Evolutionary conservation across 108 stramenopile species (phyloP).

Genomic region (Skeletonema tropicum): DNA sequence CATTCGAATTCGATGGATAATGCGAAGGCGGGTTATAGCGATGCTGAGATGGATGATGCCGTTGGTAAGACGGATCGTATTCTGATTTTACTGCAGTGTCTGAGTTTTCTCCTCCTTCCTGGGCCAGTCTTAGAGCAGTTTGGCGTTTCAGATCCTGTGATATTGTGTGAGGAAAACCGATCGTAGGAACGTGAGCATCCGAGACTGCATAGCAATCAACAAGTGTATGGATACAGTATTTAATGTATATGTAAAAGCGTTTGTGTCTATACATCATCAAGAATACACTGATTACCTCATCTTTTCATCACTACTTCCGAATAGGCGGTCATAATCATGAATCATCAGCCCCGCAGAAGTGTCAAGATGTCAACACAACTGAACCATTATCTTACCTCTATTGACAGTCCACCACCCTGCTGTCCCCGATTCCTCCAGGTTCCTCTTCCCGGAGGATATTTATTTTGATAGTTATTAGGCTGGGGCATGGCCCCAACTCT

Average conservation of each 20-base stretch:
- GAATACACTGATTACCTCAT: background rate
- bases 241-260: background rate
- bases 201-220: background rate
- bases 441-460: slow-evolving; percentile 16
- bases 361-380: background rate
- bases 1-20: background rate
- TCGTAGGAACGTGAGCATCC: slow-evolving; percentile 13
- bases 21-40: slow-evolving; percentile 1
- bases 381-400: slow-evolving; percentile 72
- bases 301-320: background rate
- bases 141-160: slow-evolving; percentile 76
- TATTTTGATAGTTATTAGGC: slow-evolving; percentile 16
- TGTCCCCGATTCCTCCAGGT: slow-evolving; percentile 29
- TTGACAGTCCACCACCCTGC: slow-evolving; percentile 71
- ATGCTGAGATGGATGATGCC: slow-evolving; percentile 6
- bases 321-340: background rate
- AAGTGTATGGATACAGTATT: background rate
- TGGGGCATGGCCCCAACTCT: slow-evolving; percentile 84
- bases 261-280: background rate
- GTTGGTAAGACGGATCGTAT: background rate
- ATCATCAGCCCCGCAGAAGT: background rate
- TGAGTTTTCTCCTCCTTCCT: slow-evolving; percentile 50
- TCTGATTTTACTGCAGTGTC: slow-evolving; percentile 15
- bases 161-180: background rate
- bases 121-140: slow-evolving; percentile 64